These are phyloP conservation scores for Sclerotinia spermophila DNA, from an alignment of 2,329 filamentous ascomycete species.

Conservation along the genomic window DNA sequence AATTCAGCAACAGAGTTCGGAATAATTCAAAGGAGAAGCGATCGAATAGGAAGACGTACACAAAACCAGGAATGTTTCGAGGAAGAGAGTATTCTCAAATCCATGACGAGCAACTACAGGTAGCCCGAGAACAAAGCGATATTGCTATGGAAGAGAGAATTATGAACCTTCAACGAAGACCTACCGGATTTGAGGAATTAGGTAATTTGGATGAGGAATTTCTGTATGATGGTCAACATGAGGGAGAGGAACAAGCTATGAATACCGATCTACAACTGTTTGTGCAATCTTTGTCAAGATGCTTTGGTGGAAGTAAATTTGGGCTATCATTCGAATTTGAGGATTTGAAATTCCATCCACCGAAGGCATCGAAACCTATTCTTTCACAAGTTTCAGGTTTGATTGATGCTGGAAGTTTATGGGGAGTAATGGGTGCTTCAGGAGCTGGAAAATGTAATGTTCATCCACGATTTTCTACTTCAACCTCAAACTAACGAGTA, in stretches of 20 bases:
- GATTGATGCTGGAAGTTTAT: slow-evolving; percentile 52
- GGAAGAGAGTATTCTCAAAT: slow-evolving; percentile 33
- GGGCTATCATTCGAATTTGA: slow-evolving; percentile 53
- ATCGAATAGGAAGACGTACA: slow-evolving; percentile 25
- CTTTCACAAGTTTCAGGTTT: slow-evolving; percentile 52
- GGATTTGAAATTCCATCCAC: slow-evolving; percentile 48
- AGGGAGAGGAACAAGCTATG: slow-evolving; percentile 33
- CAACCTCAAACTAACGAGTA: slow-evolving; percentile 15
- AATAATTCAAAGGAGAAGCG: slow-evolving; percentile 24
- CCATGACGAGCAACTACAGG: slow-evolving; percentile 27
- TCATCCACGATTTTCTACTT: not conserved
- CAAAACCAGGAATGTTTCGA: slow-evolving; percentile 30
- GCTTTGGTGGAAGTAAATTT: slow-evolving; percentile 49
- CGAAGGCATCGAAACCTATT: slow-evolving; percentile 44
- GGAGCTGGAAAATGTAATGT: slow-evolving; percentile 52
- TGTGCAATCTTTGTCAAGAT: slow-evolving; percentile 50
- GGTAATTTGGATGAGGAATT: slow-evolving; percentile 18
- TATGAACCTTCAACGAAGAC: slow-evolving; percentile 18
- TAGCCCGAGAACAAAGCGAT: slow-evolving; percentile 15
- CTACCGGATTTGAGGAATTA: slow-evolving; percentile 26
- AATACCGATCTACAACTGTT: slow-evolving; percentile 45
- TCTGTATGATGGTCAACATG: slow-evolving; percentile 22
- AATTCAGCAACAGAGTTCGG: not conserved
- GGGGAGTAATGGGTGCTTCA: slow-evolving; percentile 57
- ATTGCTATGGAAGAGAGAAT: slow-evolving; percentile 24